Conservation (phyloP, 2,329 filamentous ascomycete species). For the Colletotrichum musae region DNA sequence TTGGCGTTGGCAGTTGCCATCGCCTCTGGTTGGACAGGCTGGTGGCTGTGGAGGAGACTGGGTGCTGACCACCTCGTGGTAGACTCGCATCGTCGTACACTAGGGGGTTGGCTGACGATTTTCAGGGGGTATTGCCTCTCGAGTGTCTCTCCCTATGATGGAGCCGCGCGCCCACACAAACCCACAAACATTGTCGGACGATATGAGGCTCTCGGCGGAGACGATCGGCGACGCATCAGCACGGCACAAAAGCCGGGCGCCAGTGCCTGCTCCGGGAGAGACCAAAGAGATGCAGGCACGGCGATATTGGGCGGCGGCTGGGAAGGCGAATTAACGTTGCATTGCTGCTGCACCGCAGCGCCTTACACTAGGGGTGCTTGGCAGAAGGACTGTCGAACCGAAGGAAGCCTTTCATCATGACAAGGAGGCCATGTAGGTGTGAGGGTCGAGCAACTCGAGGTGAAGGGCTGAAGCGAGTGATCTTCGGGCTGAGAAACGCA, state of each 20-base stretch:
- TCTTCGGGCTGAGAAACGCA: constrained; percentile 37
- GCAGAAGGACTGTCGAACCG: no score
- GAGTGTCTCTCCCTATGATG: neutral
- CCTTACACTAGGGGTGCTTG: neutral
- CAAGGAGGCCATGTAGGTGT: neutral
- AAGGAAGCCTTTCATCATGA: neutral
- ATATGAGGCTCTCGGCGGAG: constrained; percentile 19
- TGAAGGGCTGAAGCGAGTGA: constrained; percentile 36
- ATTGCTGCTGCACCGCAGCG: constrained; percentile 13
- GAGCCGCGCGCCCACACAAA: constrained; percentile 2
- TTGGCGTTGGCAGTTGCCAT: constrained; percentile 22
- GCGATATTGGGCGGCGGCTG: constrained; percentile 4
- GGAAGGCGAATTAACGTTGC: constrained; percentile 33
- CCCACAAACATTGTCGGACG: constrained; percentile 24
- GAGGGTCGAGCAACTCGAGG: constrained; percentile 24
- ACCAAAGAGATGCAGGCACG: constrained; percentile 18
- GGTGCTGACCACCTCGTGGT: constrained; percentile 21
- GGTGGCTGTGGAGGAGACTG: constrained; percentile 7
- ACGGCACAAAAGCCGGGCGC: constrained; percentile 15
- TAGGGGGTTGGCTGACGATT: neutral
- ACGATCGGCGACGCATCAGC: constrained; percentile 18
- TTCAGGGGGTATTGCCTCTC: neutral
- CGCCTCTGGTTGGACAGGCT: constrained; percentile 5
- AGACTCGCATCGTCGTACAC: constrained; percentile 11
- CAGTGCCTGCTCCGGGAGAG: neutral